Base-by-base conservation (phyloP, 495 filamentous ascomycete species). In the Aspergillus kassunensis region DNA sequence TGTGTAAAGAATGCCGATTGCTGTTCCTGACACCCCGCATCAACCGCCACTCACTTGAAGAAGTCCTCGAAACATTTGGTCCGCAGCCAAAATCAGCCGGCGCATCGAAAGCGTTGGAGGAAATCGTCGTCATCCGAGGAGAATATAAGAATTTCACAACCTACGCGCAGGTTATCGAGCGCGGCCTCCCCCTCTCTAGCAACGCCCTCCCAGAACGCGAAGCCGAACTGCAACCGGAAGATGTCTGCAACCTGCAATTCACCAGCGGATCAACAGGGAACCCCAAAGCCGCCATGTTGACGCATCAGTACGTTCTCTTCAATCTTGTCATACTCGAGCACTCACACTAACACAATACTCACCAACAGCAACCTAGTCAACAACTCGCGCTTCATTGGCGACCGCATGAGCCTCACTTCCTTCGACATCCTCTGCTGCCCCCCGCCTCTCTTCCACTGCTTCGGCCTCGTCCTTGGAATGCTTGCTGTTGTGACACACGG, bases 281-380 rank as follows among this genome's bases (percentile, higher is more conserved):
- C 21, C 85, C 85, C 33, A 88, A 89, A 56, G 84, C 84, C 4
- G 83, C 84, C n/a, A 88, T 87, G 83, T 70, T 89, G 49, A 87
- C 84, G 1, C 85, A 88, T 55, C 73, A 82, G 81, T 83, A 72
- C 40, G 76, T 69, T n/a, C 20, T 12, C 10, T 18, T 34, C 33
- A 44, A 27, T 27, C 24, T 9, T 4, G 24, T 4, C 11, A 44
- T 12, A 19, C 7, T 5, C 4, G 1, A 23, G 11, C 48, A 60
- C 43, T 55, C 48, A 11, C 13, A 30, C 53, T 56, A 42, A 44
- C 44, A 61, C 10, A 9, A 12, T 27, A 8, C 21, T 12, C 16
- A 9, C 18, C n/a, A 7, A 20, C 44, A 84, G 82, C 62, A 86
- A 85, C 67, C 70, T 87, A 25, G 75, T 87, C 19, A 87, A 88